Evolutionary conservation across 345 rosid species (phyloP).

Genomic region (Camelina hispida): DNA sequence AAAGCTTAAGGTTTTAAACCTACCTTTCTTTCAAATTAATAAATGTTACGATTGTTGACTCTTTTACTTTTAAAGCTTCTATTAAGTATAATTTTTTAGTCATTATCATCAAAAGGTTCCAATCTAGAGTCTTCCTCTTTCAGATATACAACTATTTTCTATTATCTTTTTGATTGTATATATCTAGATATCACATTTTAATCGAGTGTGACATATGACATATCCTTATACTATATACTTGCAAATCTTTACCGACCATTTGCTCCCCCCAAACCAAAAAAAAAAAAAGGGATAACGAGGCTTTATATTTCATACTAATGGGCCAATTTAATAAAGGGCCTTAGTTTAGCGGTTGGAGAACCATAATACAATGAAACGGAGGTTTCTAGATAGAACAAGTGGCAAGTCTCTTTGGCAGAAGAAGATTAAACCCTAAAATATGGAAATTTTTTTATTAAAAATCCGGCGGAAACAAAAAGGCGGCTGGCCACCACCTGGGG

Average conservation of each 20-base stretch:
- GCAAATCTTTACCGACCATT: neutral
- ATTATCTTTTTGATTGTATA: neutral
- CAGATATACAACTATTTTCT: conserved; percentile 4
- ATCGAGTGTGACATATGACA: conserved; percentile 8
- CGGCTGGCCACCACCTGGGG: conserved; percentile 46
- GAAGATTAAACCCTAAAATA: neutral
- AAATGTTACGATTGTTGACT: conserved; percentile 31
- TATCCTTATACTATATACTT: neutral
- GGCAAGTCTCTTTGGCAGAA: conserved; percentile 19
- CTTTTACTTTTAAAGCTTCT: neutral
- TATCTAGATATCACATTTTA: neutral
- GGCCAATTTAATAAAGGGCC: neutral
- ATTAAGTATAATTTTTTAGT: neutral
- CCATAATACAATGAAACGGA: conserved; percentile 6
- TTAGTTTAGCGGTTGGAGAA: neutral
- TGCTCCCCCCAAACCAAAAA: neutral
- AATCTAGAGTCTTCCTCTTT: conserved; percentile 28
- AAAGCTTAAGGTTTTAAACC: conserved; percentile 14
- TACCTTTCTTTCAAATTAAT: conserved; percentile 19
- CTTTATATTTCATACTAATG: neutral
- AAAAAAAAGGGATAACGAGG: neutral
- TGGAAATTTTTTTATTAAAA: neutral
- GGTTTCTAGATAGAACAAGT: conserved; percentile 11
- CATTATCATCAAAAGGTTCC: conserved; percentile 25
- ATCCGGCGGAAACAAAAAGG: conserved; percentile 38